Base-by-base conservation (phyloP, 768 basidiomycete species). In the Erythrobasidium yunnanense region DNA sequence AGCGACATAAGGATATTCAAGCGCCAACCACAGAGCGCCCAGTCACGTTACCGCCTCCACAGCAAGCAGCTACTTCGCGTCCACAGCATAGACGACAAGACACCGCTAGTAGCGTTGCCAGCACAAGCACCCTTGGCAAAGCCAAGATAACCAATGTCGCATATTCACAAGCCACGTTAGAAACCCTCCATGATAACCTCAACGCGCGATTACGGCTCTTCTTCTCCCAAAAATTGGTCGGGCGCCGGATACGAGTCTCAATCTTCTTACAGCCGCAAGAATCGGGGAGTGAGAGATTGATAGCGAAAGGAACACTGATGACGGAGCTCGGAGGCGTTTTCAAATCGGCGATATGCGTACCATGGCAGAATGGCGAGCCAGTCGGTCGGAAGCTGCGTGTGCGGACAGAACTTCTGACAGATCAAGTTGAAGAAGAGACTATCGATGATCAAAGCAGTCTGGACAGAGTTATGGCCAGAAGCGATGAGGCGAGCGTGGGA, bases 121-220 rank as follows among this genome's bases (percentile, higher is more conserved):
- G 22, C 52, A 33, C 7, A 46, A 46, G 18, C 29, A 11, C 7
- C 65, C 29, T 65, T 42, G 18, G 38, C 58, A 33, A 30, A 17
- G 25, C 65, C 65, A 33, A 27, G 30, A 33, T 22, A 22, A 4
- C 22, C 22, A 7, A 55, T 3, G 68, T 72, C 65, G 4, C 50
- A 1, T 67, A 38, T 62, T 52, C 27, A 7, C 53, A 66, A 4
- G 32, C 52, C 0, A 62, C 67, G 29, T 52, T 72, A 5, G 62
- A 66, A 0, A 55, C 63, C 45, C 65, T 73, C 4, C 74, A 75
- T 46, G 46, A 60, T 8, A 75, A 73, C 52, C 66, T 75, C 13
- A 65, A 70, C 18, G 49, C 60, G 4, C 72, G 75, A 13, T 68
- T 75, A 27, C 68, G 73, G 5, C 72, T 73, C 11, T 75, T 75